phyloP scores from a whole-genome alignment of 768 basidiomycete genomes.

The Kwoniella heveanensis region DNA sequence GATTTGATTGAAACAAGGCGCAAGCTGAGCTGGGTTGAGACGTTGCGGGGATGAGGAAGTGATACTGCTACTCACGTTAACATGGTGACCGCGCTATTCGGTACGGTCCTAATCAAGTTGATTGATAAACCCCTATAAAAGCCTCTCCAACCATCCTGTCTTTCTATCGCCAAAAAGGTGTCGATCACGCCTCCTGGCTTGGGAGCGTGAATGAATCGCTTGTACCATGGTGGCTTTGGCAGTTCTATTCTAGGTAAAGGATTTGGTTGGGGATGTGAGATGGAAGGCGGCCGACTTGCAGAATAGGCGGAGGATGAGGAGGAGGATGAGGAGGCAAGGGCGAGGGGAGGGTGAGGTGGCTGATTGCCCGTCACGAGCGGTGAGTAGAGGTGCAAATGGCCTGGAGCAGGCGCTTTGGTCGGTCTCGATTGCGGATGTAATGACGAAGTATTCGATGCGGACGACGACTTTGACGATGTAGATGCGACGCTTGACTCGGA shows the following conservation, averaged over 20 bases:
- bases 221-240: slow-evolving; percentile 24
- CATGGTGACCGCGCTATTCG: slow-evolving; percentile 94
- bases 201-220: slow-evolving; percentile 36
- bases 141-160: slow-evolving; percentile 82
- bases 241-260: slow-evolving; percentile 13
- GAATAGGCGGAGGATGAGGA: too few relatives aligned
- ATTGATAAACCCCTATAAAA: slow-evolving; percentile 93
- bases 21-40: too few relatives aligned
- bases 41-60: too few relatives aligned
- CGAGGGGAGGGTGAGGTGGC: slow-evolving; percentile 20
- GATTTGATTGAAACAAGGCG: too few relatives aligned
- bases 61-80: slow-evolving; percentile 67
- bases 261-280: slow-evolving; percentile 11
- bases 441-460: background rate
- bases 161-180: slow-evolving; percentile 71
- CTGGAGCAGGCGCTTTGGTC: slow-evolving; percentile 1
- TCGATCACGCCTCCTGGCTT: slow-evolving; percentile 66
- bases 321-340: background rate
- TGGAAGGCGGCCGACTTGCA: slow-evolving; percentile 2
- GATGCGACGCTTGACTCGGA: slow-evolving; percentile 6
- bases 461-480: background rate
- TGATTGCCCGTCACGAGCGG: slow-evolving; percentile 61
- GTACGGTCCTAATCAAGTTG: slow-evolving; percentile 91
- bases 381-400: slow-evolving; percentile 59
- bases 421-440: slow-evolving; percentile 14